Evolutionary conservation across 2,329 filamentous ascomycete species (phyloP).

Genomic region (Chrysoporthe deuterocubensis): DNA sequence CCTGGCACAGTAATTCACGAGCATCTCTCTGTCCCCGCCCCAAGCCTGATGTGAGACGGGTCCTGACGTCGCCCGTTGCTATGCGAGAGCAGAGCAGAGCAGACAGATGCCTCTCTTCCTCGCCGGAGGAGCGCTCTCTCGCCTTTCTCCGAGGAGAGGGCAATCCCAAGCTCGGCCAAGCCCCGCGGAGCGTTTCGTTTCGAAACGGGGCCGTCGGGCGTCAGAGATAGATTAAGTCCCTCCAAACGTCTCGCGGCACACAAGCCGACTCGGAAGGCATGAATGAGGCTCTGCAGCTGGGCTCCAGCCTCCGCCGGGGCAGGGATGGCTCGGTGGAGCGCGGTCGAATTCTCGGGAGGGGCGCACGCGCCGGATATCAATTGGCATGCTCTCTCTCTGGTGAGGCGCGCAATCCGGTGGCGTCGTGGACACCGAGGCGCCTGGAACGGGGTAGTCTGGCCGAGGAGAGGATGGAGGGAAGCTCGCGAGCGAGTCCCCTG

Average conservation of each 20-base stretch:
- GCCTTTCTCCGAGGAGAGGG: background rate
- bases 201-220: background rate
- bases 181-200: background rate
- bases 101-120: background rate
- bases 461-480: background rate
- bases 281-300: background rate
- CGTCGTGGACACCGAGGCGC: slow-evolving; percentile 1
- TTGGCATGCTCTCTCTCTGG: background rate
- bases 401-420: background rate
- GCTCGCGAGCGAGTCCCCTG: background rate
- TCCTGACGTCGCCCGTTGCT: background rate
- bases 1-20: background rate
- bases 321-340: background rate
- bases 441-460: background rate
- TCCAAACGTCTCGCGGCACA: background rate
- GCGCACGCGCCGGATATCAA: background rate
- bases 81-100: background rate
- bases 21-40: background rate
- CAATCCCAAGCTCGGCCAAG: background rate
- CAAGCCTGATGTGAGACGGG: slow-evolving; percentile 1
- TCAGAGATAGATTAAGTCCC: background rate
- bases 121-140: background rate
- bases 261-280: too few species aligned
- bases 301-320: background rate
- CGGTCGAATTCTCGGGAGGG: background rate